Base-by-base conservation (phyloP, 176 grass and related monocot species). In the Cymbopogon citratus region DNA sequence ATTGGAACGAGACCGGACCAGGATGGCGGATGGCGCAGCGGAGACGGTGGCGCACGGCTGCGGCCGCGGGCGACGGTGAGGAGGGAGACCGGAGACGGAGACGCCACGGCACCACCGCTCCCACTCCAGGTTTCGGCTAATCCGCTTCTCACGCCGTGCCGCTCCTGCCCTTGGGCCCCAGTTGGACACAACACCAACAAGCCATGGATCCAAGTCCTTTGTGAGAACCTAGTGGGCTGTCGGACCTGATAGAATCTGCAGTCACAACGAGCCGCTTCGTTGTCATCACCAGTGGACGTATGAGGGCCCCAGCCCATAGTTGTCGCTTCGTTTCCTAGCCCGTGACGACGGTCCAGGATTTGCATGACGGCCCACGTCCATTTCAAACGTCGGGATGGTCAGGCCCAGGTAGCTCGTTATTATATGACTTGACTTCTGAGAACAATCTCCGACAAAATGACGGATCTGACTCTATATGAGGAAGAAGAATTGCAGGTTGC, bases 131-230 rank as follows among this genome's bases (percentile, higher is more conserved):
- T 29, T 62, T 86, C 79, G 83, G 83, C 88, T 77, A 86, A 90
- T 86, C 87, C 79, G 83, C 40, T 44, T 80, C 69, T 73, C 78
- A 85, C 78, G 83, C 73, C 83, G 62, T 69, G 59, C 72, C 87
- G 45, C 73, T 77, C 57, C 52, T 82, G 72, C 44, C 2, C 31
- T 33, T 78, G 83, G 87, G 78, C 64, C n/a, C 31, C 3, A 76
- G 5, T 26, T 34, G 43, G 13, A 80, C 3, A n/a, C 73, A 28
- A 14, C 40, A 43, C 4, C 24, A 2, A 28, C 41, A 48, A 6
- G 3, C 69, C 24, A 7, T 7, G 19, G 65, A 68, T 39, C 19
- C 18, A 39, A 5, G 29, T 34, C 19, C 31, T 36, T 34, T 21
- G 8, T 21, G 29, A 16, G 16, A 34, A 31, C 52, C 56, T 60